Conservation (phyloP, 768 basidiomycete species). For the Gymnopilus junonius region DNA sequence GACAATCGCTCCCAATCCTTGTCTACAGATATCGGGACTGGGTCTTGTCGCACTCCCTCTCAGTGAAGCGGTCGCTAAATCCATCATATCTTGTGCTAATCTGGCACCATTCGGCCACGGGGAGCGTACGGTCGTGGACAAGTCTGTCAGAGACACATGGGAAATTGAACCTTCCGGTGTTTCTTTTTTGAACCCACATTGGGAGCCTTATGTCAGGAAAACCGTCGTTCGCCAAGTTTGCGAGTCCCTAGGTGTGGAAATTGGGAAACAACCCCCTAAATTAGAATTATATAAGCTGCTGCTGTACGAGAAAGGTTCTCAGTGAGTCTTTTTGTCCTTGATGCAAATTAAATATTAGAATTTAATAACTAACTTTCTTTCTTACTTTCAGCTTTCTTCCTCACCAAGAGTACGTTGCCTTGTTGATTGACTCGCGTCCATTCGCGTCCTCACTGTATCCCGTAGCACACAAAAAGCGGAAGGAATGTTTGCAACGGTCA, state of each 20-base stretch:
- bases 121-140: slow-evolving; percentile 45
- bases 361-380: slow-evolving; percentile 20
- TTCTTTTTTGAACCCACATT: slow-evolving; percentile 43
- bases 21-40: slow-evolving; percentile 39
- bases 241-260: slow-evolving; percentile 38
- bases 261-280: slow-evolving; percentile 27
- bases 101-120: slow-evolving; percentile 52
- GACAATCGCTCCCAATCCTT: slow-evolving; percentile 43
- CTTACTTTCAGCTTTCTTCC: slow-evolving; percentile 40
- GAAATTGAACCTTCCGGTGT: slow-evolving; percentile 45
- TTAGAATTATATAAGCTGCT: slow-evolving; percentile 46
- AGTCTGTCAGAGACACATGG: slow-evolving; percentile 50
- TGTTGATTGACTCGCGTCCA: slow-evolving; percentile 29
- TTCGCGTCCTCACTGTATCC: slow-evolving; percentile 5
- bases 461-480: slow-evolving; percentile 47
- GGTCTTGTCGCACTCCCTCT: slow-evolving; percentile 49
- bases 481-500: slow-evolving; percentile 57
- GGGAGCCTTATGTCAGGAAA: slow-evolving; percentile 34
- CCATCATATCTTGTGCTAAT: slow-evolving; percentile 36
- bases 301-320: slow-evolving; percentile 48
- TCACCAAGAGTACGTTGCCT: slow-evolving; percentile 45
- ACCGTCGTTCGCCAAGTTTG: slow-evolving; percentile 34
- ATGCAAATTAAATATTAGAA: too few relatives aligned
- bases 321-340: slow-evolving; percentile 27
- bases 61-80: slow-evolving; percentile 38